A percentile compares a stretch with the other conserved stretches of the same genome.
Conservation (phyloP, 2,329 filamentous ascomycete species). For the Alternaria gaisen region DNA sequence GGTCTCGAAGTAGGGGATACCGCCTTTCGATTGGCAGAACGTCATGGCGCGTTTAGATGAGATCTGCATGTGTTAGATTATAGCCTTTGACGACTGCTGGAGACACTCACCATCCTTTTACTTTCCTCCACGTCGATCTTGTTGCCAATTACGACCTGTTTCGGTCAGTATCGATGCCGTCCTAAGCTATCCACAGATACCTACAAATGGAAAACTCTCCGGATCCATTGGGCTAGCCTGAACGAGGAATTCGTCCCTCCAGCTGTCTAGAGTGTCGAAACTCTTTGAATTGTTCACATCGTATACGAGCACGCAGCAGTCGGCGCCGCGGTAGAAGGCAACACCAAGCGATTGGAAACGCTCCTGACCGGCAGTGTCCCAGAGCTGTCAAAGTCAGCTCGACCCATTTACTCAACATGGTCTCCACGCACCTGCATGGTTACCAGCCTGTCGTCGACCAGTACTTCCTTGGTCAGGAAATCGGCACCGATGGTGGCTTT, state of each 20-base stretch:
- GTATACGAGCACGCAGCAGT: slow-evolving; percentile 97
- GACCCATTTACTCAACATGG: slow-evolving; percentile 8
- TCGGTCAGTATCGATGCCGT: slow-evolving; percentile 23
- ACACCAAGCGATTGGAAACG: slow-evolving; percentile 97
- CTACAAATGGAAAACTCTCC: slow-evolving; percentile 95
- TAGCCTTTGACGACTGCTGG: not conserved
- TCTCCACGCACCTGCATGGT: slow-evolving; percentile 88
- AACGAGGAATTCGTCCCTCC: slow-evolving; percentile 97
- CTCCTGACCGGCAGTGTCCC: slow-evolving; percentile 97
- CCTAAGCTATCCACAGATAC: slow-evolving; percentile 43
- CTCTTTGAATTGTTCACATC: slow-evolving; percentile 99
- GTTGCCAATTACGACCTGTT: slow-evolving; percentile 91
- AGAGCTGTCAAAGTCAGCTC: slow-evolving; percentile 69
- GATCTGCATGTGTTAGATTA: slow-evolving; percentile 64
- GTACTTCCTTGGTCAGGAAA: slow-evolving; percentile 96
- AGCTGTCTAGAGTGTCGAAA: slow-evolving; percentile 97
- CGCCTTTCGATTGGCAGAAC: slow-evolving; percentile 96
- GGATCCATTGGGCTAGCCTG: slow-evolving; percentile 96
- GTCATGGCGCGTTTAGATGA: slow-evolving; percentile 95
- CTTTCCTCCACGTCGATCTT: slow-evolving; percentile 99
- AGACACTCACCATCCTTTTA: slow-evolving; percentile 79
- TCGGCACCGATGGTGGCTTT: slow-evolving; percentile 99
- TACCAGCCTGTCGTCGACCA: slow-evolving; percentile 95
- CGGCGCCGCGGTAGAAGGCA: slow-evolving; percentile 95
- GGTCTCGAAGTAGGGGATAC: slow-evolving; percentile 98